Evolutionary conservation across 371 early-diverging fungal species (phyloP), one percentile per base, ranked within the genome.

Genomic region (Mucor piriformis): DNA sequence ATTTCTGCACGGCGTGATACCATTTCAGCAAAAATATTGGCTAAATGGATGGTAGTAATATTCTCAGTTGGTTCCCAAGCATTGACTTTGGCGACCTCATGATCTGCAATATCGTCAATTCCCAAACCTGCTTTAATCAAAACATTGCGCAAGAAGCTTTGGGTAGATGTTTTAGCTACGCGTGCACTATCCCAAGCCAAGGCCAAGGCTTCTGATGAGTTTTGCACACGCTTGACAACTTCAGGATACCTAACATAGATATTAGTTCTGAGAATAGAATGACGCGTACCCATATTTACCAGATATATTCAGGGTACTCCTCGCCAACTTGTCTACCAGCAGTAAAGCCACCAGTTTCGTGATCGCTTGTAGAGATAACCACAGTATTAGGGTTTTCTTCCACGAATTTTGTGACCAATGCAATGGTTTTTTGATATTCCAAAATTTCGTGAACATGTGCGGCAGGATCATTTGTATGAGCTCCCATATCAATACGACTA

Each of bases 271-370:
- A n/a, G n/a, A n/a, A n/a, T n/a, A n/a, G n/a, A n/a, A n/a, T n/a
- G n/a, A n/a, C n/a, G n/a, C n/a, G n/a, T n/a, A n/a, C n/a, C n/a
- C n/a, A n/a, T 27, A 15, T 6, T 53, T 65, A 76, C 97, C 97
- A 98, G 11, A 79, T 52, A 65, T 98, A 98, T 21, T 88, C 86
- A 0, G 95, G 93, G 66, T 92, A 93, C 2, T 73, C 63, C 2
- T 68, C 61, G n/a, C 79, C 80, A 0, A 86, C 64, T 72, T 94
- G 93, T 33, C 83, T 71, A 12, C 87, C 95, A 6, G 94, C 75
- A 0, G 93, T 86, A 35, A 95, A 77, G 0, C 96, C 97, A 5
- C 98, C 98, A 1, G 97, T 97, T 74, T 98, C 98, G 65, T 97
- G 98, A 73, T 97, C 97, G 47, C 88, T 88, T 3, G 83, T 83